Base-by-base conservation (phyloP, 306 rosid species). In the Lathyrus oleraceus region DNA sequence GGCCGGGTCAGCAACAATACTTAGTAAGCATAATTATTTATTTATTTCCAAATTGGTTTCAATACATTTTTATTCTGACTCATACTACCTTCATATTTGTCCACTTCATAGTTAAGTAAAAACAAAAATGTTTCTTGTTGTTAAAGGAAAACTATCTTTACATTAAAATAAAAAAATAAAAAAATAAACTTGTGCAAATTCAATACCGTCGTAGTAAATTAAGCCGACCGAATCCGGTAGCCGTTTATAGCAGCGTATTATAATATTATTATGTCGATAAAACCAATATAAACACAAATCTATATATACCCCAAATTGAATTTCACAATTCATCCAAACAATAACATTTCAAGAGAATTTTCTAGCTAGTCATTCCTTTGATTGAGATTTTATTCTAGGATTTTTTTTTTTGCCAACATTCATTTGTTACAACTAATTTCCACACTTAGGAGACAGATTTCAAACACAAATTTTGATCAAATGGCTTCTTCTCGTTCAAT, bases 401-500 rank as follows among this genome's bases (percentile, higher is more conserved):
- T 5, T 5, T 5, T 0, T 1, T 0, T 1, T 14, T 45, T 45
- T 5, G 3, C 1, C 2, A n/a, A 43, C 15, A n/a, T 16, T 14
- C 19, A 45, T n/a, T 14, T 45, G 5, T 45, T 14, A 5, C 5
- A 45, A 5, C 6, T n/a, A 45, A n/a, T 45, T 45, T 45, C 52
- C 16, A 45, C 9, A 45, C 8, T 32, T 32, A 32, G 2, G 38
- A 5, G 8, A 32, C 38, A 32, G 6, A 32, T 32, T 49, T 16
- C 56, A 49, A 48, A 8, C 23, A 7, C 23, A 48, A 49, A 8
- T 16, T 49, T 49, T 17, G 27, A 20, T 53, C 49, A 70, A 61
- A 86, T 62, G 97, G 87, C 85, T 62, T 66, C 27, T 53, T 15
- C 56, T 69, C 62, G 60, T 21, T 1, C 58, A 23, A 59, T 38